These are phyloP conservation scores for Chlorella sp. DNA, from an alignment of 139 green algal genomes.

Conservation along the genomic window DNA sequence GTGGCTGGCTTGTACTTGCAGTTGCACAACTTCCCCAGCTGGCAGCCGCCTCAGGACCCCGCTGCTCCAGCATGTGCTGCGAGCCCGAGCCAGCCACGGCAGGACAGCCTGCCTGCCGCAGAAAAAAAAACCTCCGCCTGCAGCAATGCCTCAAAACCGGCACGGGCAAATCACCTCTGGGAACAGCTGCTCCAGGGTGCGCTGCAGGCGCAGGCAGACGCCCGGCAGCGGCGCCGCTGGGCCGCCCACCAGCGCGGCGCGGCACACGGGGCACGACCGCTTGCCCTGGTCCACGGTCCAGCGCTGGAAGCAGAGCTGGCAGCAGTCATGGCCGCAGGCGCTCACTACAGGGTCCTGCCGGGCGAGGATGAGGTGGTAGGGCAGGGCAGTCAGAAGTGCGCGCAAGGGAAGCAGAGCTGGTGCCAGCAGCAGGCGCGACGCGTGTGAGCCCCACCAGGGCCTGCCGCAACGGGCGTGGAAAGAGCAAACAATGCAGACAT, in stretches of 20 bases:
- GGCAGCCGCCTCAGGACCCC: too few species aligned
- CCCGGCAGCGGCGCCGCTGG: not conserved
- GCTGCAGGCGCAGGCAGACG: conserved; percentile 9
- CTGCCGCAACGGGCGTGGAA: too few species aligned
- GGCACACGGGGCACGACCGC: conserved; percentile 13
- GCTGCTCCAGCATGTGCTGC: too few species aligned
- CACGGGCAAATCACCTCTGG: conserved; percentile 4
- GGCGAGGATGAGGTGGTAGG: not conserved
- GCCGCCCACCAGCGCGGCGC: not conserved
- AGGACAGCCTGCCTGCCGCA: too few species aligned
- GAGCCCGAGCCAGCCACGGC: too few species aligned
- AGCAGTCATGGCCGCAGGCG: conserved; percentile 10
- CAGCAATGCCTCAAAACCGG: too few species aligned
- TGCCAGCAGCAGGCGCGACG: too few species aligned
- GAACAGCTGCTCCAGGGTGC: not conserved
- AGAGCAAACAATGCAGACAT: too few species aligned
- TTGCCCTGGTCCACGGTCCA: conserved; percentile 16
- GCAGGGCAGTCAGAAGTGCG: not conserved
- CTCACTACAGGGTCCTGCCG: conserved; percentile 1
- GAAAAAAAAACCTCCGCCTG: too few species aligned
- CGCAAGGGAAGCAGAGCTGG: not conserved
- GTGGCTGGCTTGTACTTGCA: too few species aligned
- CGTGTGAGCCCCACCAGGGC: too few species aligned
- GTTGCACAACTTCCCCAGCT: too few species aligned
- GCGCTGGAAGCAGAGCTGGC: not conserved